Conservation (phyloP, 495 filamentous ascomycete species). For the Pyronema omphalodes region DNA sequence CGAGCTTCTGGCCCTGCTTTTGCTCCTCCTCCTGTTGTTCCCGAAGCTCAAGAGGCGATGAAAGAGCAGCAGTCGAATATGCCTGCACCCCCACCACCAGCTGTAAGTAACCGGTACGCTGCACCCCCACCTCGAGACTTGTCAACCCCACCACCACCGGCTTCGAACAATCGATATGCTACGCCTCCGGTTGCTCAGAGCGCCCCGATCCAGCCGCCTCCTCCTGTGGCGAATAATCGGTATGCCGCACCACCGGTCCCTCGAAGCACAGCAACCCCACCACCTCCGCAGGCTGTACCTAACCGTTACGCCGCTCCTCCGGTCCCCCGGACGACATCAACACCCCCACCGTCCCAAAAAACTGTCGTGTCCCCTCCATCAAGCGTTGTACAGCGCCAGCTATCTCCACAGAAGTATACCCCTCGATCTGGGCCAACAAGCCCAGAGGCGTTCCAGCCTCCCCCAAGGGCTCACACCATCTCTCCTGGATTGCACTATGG, state of each 20-base stretch:
- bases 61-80: slow-evolving; percentile 13
- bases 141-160: slow-evolving; percentile 27
- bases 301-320: slow-evolving; percentile 31
- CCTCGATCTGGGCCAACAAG: neutral
- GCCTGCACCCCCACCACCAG: slow-evolving; percentile 1
- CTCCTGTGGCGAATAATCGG: slow-evolving; percentile 30
- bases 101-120: slow-evolving; percentile 11
- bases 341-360: neutral
- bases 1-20: slow-evolving; percentile 16
- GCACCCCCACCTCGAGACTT: slow-evolving; percentile 13
- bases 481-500: slow-evolving; percentile 42
- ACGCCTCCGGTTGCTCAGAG: slow-evolving; percentile 29
- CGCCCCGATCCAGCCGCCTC: slow-evolving; percentile 6
- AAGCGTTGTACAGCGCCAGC: neutral
- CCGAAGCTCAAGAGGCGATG: slow-evolving; percentile 23
- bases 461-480: slow-evolving; percentile 66
- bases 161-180: slow-evolving; percentile 32
- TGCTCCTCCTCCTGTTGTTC: slow-evolving; percentile 8
- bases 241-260: slow-evolving; percentile 29
- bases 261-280: slow-evolving; percentile 9
- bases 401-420: slow-evolving; percentile 24
- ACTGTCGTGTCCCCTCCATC: neutral
- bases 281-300: slow-evolving; percentile 26
- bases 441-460: slow-evolving; percentile 27
- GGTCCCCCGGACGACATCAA: slow-evolving; percentile 26